Base-by-base conservation (phyloP, 2,329 filamentous ascomycete genomes). In the Grosmannia huntii region DNA sequence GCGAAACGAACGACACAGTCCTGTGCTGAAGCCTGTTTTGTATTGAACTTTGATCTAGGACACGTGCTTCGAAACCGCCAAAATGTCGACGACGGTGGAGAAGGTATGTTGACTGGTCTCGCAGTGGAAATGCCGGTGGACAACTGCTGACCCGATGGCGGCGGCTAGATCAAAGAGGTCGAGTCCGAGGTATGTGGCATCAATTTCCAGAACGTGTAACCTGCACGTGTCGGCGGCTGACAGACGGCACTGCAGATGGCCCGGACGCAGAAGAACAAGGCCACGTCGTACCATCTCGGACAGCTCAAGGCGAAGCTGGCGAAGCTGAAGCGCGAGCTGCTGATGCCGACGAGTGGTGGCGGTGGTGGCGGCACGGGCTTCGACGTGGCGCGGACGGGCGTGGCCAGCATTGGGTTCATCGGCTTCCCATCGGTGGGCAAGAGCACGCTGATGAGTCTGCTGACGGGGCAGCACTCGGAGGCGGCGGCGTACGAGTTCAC, bases 401-500 rank as follows among this genome's bases (percentile, higher is more conserved):
- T 97, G 63, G 94, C 94, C 64, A 95, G 89, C 78, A 85, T 99
- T 68, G 92, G 92, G 50, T 97, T 97, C 75, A 96, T 97, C 69
- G 94, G 94, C 36, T 99, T 99, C 68, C 94, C 94, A 1, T 99
- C 94, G 1, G 94, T 99, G 62, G 94, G 94, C 62, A 99, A 99
- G 76, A 96, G 90, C 81, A 99, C 94, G 55, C 79, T 99, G 67
- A 96, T 99, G 91, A 96, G 86, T 70, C 84, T 79, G 68, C 75
- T 99, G 70, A 99, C 94, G 50, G 94, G 94, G 56, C 92, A 96
- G 74, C 92, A 99, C 71, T 97, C 92, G 2, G 94, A 99, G 78
- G 92, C 85, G 58, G 94, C 94, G 21, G 94, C 92, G 56, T 99
- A 99, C 74, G 94, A 99, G 71, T 99, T 99, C 77, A 99, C 94